These are phyloP conservation scores for Mycena vulgaris DNA, from an alignment of 768 basidiomycete genomes.

Conservation along the genomic window DNA sequence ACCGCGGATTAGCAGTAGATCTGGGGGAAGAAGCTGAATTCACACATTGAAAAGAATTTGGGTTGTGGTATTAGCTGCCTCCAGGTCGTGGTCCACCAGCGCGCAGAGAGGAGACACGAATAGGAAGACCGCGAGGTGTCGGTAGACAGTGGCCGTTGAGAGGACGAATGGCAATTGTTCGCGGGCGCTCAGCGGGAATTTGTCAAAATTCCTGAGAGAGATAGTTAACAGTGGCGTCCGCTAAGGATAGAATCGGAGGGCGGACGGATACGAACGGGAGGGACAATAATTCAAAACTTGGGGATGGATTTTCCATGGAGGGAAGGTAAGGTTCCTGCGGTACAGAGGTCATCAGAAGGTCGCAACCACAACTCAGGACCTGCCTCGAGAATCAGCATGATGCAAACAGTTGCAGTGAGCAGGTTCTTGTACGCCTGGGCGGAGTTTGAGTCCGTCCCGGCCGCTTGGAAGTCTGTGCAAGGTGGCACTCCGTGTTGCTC, in stretches of 20 bases:
- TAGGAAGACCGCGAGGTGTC: background rate
- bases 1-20: background rate
- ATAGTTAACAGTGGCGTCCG: background rate
- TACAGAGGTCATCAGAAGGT: too few relatives aligned
- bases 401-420: background rate
- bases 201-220: background rate
- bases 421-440: background rate
- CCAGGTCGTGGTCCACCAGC: constrained; percentile 2
- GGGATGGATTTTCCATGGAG: background rate
- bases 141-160: background rate
- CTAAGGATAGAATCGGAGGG: background rate
- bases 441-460: background rate
- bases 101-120: constrained; percentile 8
- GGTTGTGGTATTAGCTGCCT: background rate
- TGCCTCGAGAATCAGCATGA: constrained; percentile 4
- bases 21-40: background rate
- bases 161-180: background rate
- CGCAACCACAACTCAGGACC: background rate
- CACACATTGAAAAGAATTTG: background rate
- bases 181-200: background rate
- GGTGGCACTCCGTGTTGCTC: too few relatives aligned
- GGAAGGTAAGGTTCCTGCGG: background rate
- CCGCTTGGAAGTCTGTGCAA: background rate
- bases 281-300: background rate
- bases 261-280: background rate